Evolutionary conservation across 305 asterid genomes (phyloP), one percentile per base, ranked within the genome.

Genomic region (Solanum hybrid): DNA sequence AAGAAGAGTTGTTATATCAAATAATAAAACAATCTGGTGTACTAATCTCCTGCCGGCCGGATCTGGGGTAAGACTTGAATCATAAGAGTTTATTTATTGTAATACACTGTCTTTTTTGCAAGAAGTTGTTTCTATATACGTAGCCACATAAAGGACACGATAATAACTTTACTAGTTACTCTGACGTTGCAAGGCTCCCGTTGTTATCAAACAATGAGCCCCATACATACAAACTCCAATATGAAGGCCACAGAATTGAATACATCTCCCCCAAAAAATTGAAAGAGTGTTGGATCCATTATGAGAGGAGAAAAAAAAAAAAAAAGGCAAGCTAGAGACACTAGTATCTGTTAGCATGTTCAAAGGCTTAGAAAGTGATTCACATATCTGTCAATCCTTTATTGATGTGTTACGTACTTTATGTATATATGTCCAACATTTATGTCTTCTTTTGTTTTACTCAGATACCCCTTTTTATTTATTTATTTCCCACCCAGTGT

Each of bases 1-100:
- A 4, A 17, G 17, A 15, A 8, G 1, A 87, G 15, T 10, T 24
- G 17, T 70, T 65, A 22, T 9, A 65, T 41, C 57, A 61, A 61
- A 61, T 61, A 61, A 22, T n/a, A n/a, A 0, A 15, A n/a, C 13
- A n/a, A 0, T 51, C 0, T 0, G 7, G 7, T n/a, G 0, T 11
- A 24, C 6, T 24, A 24, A 24, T 2, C 76, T 24, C 6, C 3
- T 4, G 15, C 3, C 0, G 4, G 4, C 0, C 4, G 26, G 11
- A 20, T 61, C 72, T 20, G 0, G 4, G 26, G 29, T 24, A 70
- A 24, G 32, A 68, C 7, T 65, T 14, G 12, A 0, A 68, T n/a
- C 76, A n/a, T 4, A 68, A n/a, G 13, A n/a, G 75, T n/a, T 7
- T 57, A 17, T n/a, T 17, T 57, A 57, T 57, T 57, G 10, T 17